Base-by-base conservation (phyloP, 2,329 filamentous ascomycete species). In the Didymella glomerata region DNA sequence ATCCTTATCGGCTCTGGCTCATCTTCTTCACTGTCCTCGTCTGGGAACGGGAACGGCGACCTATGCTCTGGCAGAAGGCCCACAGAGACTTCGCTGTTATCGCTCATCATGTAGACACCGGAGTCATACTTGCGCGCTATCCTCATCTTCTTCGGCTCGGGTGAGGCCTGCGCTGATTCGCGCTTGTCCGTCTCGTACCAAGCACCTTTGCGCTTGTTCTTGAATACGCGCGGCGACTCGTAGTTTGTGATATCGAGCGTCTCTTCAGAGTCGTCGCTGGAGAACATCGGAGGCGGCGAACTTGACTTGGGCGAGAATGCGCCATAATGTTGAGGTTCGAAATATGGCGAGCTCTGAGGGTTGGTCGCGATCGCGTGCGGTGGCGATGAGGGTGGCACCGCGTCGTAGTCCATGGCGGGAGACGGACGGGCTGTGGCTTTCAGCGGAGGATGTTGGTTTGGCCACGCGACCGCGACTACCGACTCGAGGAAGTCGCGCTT, bases 111-210 rank as follows among this genome's bases (percentile, higher is more conserved):
- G 34, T 64, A 74, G 13, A 75, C 64, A 6, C 71, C 74, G 0
- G 70, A 73, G 54, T 76, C 74, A 41, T 68, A 67, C 42, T 75
- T 73, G 46, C 73, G 67, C 24, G 64, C 61, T 24, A 75, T 66
- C 40, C 68, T 73, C 1, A 67, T 53, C 62, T 70, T 71, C 56
- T 75, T 75, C 8, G 60, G 52, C 32, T 62, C 63, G 25, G 62
- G 57, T 47, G 57, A 61, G 14, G 50, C 58, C 36, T 66, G 64
- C 10, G 63, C 45, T 4, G 62, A 63, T 18, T 62, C 63, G 63
- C 48, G 54, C 7, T 53, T 63, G 36, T 69, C 68, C 1, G 49
- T 48, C 16, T 61, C 60, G 63, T 69, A 76, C 74, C 74, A 76
- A 11, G 69, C 57, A 47, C 72, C 72, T 50, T 65, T 67, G 49